Evolutionary conservation across 306 rosid species (phyloP).

Genomic region (Cucumis cinereus): DNA sequence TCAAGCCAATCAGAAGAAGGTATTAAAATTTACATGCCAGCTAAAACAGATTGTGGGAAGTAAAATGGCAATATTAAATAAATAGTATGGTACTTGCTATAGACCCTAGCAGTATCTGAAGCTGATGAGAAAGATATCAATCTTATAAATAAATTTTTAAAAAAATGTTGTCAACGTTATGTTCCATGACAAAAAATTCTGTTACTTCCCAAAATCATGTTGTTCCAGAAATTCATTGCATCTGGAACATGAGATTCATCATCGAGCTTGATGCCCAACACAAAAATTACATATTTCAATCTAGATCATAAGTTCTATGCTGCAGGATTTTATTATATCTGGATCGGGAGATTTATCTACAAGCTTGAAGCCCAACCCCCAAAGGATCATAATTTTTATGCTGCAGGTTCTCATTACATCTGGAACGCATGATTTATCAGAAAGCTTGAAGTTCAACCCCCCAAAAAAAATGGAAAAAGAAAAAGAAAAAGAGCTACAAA

Average conservation of each 20-base stretch:
- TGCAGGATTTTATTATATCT: neutral
- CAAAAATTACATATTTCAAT: neutral
- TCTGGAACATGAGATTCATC: neutral
- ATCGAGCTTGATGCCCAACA: neutral
- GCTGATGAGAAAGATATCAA: neutral
- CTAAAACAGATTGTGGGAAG: neutral
- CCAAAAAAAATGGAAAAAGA: too few relatives aligned
- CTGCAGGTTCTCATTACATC: neutral
- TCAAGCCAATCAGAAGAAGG: slow-evolving; percentile 19
- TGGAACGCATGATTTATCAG: neutral
- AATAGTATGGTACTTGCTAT: neutral
- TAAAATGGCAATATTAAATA: neutral
- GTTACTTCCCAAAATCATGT: neutral
- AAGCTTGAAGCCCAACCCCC: neutral
- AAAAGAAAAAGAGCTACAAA: neutral
- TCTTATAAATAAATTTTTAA: too few relatives aligned
- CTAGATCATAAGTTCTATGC: neutral
- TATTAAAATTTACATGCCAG: slow-evolving; percentile 1
- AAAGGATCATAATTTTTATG: neutral
- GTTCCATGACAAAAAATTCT: neutral
- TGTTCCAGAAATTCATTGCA: neutral
- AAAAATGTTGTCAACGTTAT: neutral
- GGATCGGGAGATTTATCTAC: neutral
- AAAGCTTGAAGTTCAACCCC: neutral
- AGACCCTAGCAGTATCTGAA: neutral